These are phyloP conservation scores for Lasiodiplodia sp. DNA, from an alignment of 2,329 filamentous ascomycete genomes.

Conservation along the genomic window DNA sequence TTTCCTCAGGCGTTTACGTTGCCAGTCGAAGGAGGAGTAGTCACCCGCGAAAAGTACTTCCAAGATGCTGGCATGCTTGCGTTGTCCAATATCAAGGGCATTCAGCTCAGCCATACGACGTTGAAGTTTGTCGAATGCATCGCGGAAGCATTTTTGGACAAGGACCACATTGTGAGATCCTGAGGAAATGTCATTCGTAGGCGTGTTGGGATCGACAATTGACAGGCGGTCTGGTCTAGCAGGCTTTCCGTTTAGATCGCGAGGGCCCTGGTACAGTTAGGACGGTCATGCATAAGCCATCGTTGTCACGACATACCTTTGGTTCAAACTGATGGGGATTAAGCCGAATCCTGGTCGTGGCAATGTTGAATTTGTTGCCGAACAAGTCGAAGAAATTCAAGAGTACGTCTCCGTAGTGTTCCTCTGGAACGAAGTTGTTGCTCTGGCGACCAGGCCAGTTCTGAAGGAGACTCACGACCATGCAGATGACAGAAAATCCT, in stretches of 20 bases:
- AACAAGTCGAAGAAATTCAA: conserved; percentile 91
- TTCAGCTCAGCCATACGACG: conserved; percentile 64
- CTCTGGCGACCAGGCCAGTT: conserved; percentile 75
- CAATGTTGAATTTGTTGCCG: conserved; percentile 79
- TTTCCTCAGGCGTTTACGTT: conserved; percentile 61
- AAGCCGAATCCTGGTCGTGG: conserved; percentile 75
- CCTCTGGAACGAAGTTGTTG: conserved; percentile 63
- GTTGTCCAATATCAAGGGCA: conserved; percentile 37
- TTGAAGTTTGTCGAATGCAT: conserved; percentile 49
- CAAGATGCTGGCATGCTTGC: conserved; percentile 66
- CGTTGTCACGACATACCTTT: conserved; percentile 67
- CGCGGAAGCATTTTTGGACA: conserved; percentile 74
- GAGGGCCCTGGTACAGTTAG: conserved; percentile 11
- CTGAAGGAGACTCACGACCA: conserved; percentile 89
- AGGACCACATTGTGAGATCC: conserved; percentile 75
- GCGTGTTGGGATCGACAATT: conserved; percentile 90
- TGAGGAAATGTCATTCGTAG: conserved; percentile 86
- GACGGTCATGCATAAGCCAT: background rate
- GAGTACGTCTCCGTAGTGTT: conserved; percentile 80
- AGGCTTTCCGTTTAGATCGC: conserved; percentile 41
- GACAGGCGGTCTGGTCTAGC: conserved; percentile 68
- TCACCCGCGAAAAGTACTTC: conserved; percentile 77
- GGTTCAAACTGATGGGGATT: conserved; percentile 75
- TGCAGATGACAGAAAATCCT: conserved; percentile 91
- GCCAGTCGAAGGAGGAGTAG: conserved; percentile 75